Percentiles rank a stretch among this genome's conserved stretches.
Conservation (phyloP, 257 asterid species). For the Nyctanthes arbortristis region DNA sequence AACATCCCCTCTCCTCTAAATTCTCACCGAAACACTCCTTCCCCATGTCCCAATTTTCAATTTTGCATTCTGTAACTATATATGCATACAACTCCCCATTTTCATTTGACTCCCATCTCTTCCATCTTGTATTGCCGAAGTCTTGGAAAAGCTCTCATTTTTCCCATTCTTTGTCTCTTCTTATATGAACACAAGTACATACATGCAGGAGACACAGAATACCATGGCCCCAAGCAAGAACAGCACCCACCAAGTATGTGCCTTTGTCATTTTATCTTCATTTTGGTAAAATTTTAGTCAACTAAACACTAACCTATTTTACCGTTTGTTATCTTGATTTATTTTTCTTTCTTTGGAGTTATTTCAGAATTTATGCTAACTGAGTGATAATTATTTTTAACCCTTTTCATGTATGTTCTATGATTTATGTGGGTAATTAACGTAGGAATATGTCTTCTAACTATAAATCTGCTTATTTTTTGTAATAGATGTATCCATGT, state of each 20-base stretch:
- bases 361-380: background rate
- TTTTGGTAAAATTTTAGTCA: slow-evolving; percentile 10
- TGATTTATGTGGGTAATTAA: background rate
- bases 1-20: background rate
- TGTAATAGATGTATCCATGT: background rate
- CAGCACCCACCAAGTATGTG: slow-evolving; percentile 35
- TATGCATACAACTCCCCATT: background rate
- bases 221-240: slow-evolving; percentile 45
- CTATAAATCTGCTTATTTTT: background rate
- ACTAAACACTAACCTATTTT: background rate
- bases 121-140: background rate
- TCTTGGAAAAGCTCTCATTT: slow-evolving; percentile 9
- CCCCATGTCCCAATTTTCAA: background rate
- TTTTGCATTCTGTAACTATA: background rate
- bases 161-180: slow-evolving; percentile 4
- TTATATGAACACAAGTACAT: background rate
- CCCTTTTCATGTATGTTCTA: background rate
- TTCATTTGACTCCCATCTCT: slow-evolving; percentile 2
- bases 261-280: background rate
- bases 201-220: slow-evolving; percentile 25
- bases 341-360: background rate
- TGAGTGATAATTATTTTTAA: background rate
- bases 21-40: slow-evolving; percentile 1
- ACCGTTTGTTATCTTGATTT: background rate
- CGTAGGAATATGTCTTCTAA: background rate